Evolutionary conservation across 306 rosid genomes (phyloP), one percentile per base, ranked within the genome.

Genomic region (Casuarina glauca): DNA sequence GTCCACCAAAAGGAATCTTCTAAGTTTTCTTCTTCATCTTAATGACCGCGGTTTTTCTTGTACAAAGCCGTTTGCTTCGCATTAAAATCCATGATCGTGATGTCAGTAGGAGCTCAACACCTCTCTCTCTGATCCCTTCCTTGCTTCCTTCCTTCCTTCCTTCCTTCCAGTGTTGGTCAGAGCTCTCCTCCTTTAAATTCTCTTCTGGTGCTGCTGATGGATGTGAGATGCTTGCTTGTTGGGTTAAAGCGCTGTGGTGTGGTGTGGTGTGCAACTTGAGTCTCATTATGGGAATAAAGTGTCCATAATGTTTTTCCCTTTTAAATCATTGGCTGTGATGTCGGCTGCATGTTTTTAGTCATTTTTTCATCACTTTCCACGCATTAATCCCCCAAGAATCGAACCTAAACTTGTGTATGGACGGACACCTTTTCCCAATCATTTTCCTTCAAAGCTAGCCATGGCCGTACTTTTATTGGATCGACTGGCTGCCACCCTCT

Each of bases 1-100:
- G 94, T 52, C 93, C 91, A 89, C 87, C 75, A 49, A 19, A 77
- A 79, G 88, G 93, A 90, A 91, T 90, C 97, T 86, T 78, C 79
- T 17, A 78, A 84, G 77, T 74, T 82, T 72, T 36, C 76, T 71
- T 50, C 26, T 36, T 57, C 46, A 71, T 70, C 57, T 54, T 55
- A 10, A 32, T 45, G 57, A 58, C 78, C 32, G 26, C 3, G 1
- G 16, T 63, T 46, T 15, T 70, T 7, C 49, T n/a, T 8, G 62
- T 53, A 43, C 26, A 51, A 8, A 26, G 44, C 50, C 53, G 35
- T 69, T n/a, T 61, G 44, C 58, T 73, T 58, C 4, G 32, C 76
- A 60, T 70, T 74, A 42, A 74, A 49, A 26, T 78, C 61, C 80
- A 74, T 74, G 44, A 63, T 63, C 45, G 16, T 63, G 82, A 52